These are phyloP conservation scores for Hericium rajendrae DNA, from an alignment of 768 basidiomycete genomes.

Conservation along the genomic window DNA sequence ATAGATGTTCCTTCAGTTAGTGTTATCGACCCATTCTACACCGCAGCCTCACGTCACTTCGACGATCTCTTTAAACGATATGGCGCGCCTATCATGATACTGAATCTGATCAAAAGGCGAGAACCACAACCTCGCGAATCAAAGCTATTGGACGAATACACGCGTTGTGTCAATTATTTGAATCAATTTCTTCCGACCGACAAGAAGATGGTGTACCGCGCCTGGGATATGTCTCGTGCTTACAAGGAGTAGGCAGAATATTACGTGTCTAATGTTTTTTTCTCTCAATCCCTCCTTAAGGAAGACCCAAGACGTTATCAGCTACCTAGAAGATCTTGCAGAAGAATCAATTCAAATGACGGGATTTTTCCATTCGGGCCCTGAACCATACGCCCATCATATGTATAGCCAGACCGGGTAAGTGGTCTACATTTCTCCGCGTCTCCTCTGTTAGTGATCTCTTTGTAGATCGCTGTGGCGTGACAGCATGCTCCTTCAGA, in stretches of 20 bases:
- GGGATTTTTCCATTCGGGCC: constrained; percentile 90
- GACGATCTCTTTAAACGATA: constrained; percentile 85
- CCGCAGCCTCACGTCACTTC: constrained; percentile 88
- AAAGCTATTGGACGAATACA: constrained; percentile 84
- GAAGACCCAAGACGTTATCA: constrained; percentile 93
- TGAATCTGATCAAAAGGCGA: constrained; percentile 89
- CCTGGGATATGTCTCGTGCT: constrained; percentile 95
- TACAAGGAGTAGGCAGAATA: constrained; percentile 73
- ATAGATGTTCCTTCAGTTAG: constrained; percentile 44
- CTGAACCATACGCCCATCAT: constrained; percentile 72
- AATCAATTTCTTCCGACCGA: constrained; percentile 89
- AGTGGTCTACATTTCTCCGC: constrained; percentile 2
- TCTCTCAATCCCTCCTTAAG: constrained; percentile 28
- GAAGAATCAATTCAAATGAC: constrained; percentile 90
- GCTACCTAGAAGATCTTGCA: constrained; percentile 88
- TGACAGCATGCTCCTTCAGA: constrained; percentile 68
- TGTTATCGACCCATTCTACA: constrained; percentile 91
- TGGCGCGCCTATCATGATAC: constrained; percentile 79
- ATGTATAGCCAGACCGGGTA: constrained; percentile 37
- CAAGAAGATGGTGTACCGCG: constrained; percentile 82
- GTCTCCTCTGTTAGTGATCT: constrained; percentile 2
- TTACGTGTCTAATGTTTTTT: constrained; percentile 2
- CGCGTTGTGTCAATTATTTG: constrained; percentile 83
- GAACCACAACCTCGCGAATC: constrained; percentile 77
- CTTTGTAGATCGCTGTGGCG: constrained; percentile 37